phyloP scores from a whole-genome alignment of 306 rosid genomes.

The Carpinus viminea region DNA sequence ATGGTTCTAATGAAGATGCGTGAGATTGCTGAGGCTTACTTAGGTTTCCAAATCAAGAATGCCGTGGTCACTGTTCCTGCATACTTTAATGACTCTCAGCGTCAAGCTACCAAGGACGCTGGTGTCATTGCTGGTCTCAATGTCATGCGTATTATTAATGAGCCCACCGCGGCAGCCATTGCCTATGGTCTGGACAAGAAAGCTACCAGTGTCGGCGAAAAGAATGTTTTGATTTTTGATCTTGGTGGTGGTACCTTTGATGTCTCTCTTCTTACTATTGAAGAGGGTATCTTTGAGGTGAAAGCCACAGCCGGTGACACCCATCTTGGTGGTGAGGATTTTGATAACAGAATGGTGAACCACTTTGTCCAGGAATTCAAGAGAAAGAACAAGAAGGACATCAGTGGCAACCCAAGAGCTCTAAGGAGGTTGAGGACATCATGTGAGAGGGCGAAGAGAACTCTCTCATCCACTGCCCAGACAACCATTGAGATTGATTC shows the following conservation, averaged over 20 bases:
- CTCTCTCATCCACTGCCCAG: conserved; percentile 66
- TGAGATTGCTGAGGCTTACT: conserved; percentile 72
- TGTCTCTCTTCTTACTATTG: conserved; percentile 68
- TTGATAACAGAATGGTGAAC: conserved; percentile 70
- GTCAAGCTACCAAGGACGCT: conserved; percentile 70
- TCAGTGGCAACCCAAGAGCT: conserved; percentile 68
- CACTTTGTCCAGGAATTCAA: conserved; percentile 72
- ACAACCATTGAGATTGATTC: conserved; percentile 74
- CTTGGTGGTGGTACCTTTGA: conserved; percentile 78
- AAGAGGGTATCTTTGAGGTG: conserved; percentile 79
- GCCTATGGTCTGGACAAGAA: conserved; percentile 78
- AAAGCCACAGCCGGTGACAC: conserved; percentile 77
- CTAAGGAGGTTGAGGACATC: conserved; percentile 72
- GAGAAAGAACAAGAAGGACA: conserved; percentile 74
- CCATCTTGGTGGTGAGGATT: conserved; percentile 67
- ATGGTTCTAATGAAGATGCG: conserved; percentile 76
- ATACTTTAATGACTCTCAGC: conserved; percentile 62
- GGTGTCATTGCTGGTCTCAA: conserved; percentile 68
- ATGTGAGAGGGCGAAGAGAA: conserved; percentile 65
- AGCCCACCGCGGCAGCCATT: conserved; percentile 74
- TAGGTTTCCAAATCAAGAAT: conserved; percentile 54
- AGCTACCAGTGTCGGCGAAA: conserved; percentile 66
- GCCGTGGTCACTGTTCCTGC: conserved; percentile 76
- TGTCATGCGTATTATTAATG: conserved; percentile 65
- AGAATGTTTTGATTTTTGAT: conserved; percentile 64